Evolutionary conservation across 202 grass and related monocot genomes (phyloP), one percentile per base, ranked within the genome.

Genomic region (Panicum hallii): DNA sequence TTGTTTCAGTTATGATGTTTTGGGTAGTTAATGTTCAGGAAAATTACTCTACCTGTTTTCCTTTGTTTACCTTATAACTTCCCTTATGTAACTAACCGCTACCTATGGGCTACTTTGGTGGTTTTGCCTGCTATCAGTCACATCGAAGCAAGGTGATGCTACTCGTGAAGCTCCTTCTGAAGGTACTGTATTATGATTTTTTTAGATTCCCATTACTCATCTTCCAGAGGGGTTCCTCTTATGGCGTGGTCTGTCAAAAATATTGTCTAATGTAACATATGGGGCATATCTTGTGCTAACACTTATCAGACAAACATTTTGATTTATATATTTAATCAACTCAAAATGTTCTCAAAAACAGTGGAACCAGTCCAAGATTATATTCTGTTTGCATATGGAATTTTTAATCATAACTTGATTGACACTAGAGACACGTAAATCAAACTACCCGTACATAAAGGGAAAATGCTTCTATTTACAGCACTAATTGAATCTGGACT

Each of bases 1-100:
- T 69, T 75, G 69, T 84, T 44, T 83, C 50, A 69, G 19, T 54
- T 67, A 74, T 82, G 49, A 65, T 83, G 30, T 83, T 87, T 83
- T 60, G 34, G 32, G 54, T 75, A 54, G 44, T 32, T 79, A 7
- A 53, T 78, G 54, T 30, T 77, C 54, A 20, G 45, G 49, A 65
- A 28, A 75, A 36, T 32, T 46, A 6, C 30, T 57, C 55, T 15
- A 47, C 23, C 7, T 69, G 65, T 74, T 71, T 79, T 65, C 63
- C 13, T 67, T 72, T 74, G 30, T 46, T 53, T 54, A 56, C 40
- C 17, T 36, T 30, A 65, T 54, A 53, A 13, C 63, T 22, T 83
- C 16, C 70, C 57, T 53, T 43, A 11, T 10, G 7, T 67, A 70
- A 73, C 38, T 88, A 64, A 78, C 68, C 14, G 20, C 44, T 58